Evolutionary conservation across 2,329 filamentous ascomycete species (phyloP).

Genomic region (Exophiala bonariae): DNA sequence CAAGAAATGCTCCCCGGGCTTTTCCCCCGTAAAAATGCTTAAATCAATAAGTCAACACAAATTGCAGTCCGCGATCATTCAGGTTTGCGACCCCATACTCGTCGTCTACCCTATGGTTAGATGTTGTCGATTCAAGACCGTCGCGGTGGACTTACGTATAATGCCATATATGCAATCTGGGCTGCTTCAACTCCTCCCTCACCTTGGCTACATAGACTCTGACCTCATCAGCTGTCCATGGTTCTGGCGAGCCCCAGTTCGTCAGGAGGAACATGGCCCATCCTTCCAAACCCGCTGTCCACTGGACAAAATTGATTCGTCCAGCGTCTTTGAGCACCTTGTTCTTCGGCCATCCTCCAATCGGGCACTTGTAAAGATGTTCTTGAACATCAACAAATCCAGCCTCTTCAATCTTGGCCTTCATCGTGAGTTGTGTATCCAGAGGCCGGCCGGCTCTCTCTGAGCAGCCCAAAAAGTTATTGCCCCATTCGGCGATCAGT

Average conservation of each 20-base stretch:
- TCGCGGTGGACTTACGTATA: slow-evolving; percentile 12
- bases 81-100: slow-evolving; percentile 15
- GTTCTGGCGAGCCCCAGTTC: slow-evolving; percentile 26
- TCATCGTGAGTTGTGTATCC: slow-evolving; percentile 28
- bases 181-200: slow-evolving; percentile 24
- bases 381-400: slow-evolving; percentile 44
- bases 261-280: slow-evolving; percentile 34
- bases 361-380: slow-evolving; percentile 52
- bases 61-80: too few species aligned
- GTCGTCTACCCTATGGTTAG: slow-evolving; percentile 4
- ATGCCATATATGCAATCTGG: slow-evolving; percentile 22
- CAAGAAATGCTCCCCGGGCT: too few species aligned
- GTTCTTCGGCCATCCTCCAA: slow-evolving; percentile 53
- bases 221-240: slow-evolving; percentile 29
- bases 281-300: slow-evolving; percentile 31
- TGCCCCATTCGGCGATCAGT: slow-evolving; percentile 23
- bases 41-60: too few species aligned
- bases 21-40: too few species aligned
- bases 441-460: slow-evolving; percentile 26
- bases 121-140: neutral
- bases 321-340: slow-evolving; percentile 49
- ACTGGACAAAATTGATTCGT: slow-evolving; percentile 27
- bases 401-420: slow-evolving; percentile 28
- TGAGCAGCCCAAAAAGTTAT: slow-evolving; percentile 26
- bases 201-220: slow-evolving; percentile 26